Evolutionary conservation across 2,329 filamentous ascomycete genomes (phyloP).

Genomic region (Geosmithia flava): DNA sequence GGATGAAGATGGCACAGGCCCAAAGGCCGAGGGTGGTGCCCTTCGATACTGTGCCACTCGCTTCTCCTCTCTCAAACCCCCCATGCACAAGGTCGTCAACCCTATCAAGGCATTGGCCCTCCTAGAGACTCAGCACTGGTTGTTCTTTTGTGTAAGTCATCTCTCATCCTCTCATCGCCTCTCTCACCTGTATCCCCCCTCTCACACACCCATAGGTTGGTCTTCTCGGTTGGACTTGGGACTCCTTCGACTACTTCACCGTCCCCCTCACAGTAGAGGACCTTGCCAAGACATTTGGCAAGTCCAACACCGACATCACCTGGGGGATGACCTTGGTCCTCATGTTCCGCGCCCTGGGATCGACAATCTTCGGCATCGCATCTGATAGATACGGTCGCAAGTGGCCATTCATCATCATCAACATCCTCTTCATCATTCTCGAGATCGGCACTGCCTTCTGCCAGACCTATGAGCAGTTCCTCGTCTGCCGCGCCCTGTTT

Average conservation of each 20-base stretch:
- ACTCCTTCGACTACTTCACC: slow-evolving; percentile 56
- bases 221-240: slow-evolving; percentile 34
- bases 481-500: slow-evolving; percentile 64
- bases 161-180: slow-evolving; percentile 14
- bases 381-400: slow-evolving; percentile 45
- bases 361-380: slow-evolving; percentile 39
- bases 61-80: slow-evolving; percentile 33
- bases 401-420: slow-evolving; percentile 68
- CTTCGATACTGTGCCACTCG: neutral
- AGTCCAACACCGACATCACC: slow-evolving; percentile 44
- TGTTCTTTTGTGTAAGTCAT: slow-evolving; percentile 45
- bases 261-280: slow-evolving; percentile 46
- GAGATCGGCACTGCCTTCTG: slow-evolving; percentile 64
- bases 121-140: slow-evolving; percentile 38
- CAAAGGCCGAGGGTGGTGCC: neutral
- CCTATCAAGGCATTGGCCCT: slow-evolving; percentile 35
- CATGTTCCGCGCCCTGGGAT: slow-evolving; percentile 46
- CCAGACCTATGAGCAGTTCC: slow-evolving; percentile 55
- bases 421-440: slow-evolving; percentile 57
- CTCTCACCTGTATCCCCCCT: neutral
- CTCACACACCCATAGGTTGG: neutral
- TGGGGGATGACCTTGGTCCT: slow-evolving; percentile 53
- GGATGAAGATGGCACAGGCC: neutral
- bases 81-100: slow-evolving; percentile 40
- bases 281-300: slow-evolving; percentile 38